Evolutionary conservation across 495 filamentous ascomycete species (phyloP), one percentile per base, ranked within the genome.

Genomic region (Aspergillus diversus): DNA sequence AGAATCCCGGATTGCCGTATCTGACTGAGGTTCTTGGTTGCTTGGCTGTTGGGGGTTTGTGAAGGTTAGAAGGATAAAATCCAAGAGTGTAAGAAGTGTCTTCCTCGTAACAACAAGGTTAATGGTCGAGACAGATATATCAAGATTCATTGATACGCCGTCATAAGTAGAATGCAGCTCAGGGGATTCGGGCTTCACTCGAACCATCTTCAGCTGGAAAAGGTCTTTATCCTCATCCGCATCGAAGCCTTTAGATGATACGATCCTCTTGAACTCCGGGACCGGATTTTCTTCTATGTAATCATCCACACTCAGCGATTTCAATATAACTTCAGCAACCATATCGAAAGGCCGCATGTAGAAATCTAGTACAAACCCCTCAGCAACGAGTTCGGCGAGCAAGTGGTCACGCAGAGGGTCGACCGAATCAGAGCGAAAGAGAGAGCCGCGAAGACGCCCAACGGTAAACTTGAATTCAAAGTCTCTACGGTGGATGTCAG

Each of bases 381-480:
- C 92, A 9, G 95, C 95, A 53, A 99, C 87, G 34, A 99, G 78
- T 66, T 97, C 93, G 12, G 93, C 93, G 7, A 99, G 83, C 17
- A 98, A 80, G 61, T 91, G 84, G 71, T 99, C 95, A 9, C 85
- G 85, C 54, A 86, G 85, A 58, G 83, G 84, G 17, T 89, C 88
- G 59, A 95, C 89, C 2, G 92, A 86, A 71, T 98, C 92, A 57
- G 93, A 89, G 27, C 88, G 86, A 73, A 90, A 98, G 3, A 99
- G 81, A 0, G 95, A 97, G 33, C 96, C 95, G 76, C 93, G 92
- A 16, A 99, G 83, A 62, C 88, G 89, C 62, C 96, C 95, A 55
- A 97, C 96, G 2, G 90, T 90, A 68, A 99, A 99, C 65, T 93
- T 95, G 79, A 99, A 91, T 70, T 98, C 92, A 69, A 99, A 98